Conservation (phyloP, 305 asterid genomes). For the Vinca major region DNA sequence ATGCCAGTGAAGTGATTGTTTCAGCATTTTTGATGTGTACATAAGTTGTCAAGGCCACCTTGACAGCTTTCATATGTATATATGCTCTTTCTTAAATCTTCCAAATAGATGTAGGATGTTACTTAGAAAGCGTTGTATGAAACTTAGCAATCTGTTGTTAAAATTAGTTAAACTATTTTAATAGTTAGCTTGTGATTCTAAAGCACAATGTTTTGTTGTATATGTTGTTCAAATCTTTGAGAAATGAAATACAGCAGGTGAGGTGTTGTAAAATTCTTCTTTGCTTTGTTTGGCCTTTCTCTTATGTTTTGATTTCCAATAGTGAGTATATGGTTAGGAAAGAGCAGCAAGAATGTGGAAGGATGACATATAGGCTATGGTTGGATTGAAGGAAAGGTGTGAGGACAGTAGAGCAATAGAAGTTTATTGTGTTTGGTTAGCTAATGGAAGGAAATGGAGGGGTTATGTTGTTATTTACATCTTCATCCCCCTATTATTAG, state of each 20-base stretch:
- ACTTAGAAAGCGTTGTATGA: not conserved
- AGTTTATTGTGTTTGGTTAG: too few species aligned
- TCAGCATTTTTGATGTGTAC: slow-evolving; percentile 13
- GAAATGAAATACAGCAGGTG: not conserved
- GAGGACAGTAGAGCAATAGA: too few species aligned
- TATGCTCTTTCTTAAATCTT: not conserved
- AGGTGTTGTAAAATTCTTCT: not conserved
- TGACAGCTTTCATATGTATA: slow-evolving; percentile 1
- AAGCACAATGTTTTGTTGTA: not conserved
- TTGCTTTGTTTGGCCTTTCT: too few species aligned
- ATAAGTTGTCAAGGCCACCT: not conserved
- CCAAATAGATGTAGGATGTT: not conserved
- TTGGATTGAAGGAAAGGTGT: too few species aligned
- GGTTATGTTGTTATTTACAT: too few species aligned
- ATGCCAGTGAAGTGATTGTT: not conserved
- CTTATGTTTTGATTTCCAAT: too few species aligned
- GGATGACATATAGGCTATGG: too few species aligned
- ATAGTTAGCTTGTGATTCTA: slow-evolving; percentile 1
- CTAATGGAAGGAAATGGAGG: too few species aligned
- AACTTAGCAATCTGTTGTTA: not conserved
- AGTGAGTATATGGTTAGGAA: too few species aligned
- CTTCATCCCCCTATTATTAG: too few species aligned
- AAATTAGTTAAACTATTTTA: not conserved
- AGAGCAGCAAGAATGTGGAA: too few species aligned
- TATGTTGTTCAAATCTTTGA: slow-evolving; percentile 9